Evolutionary conservation across 495 filamentous ascomycete species (phyloP).

Genomic region (Neurospora tetrasperma): DNA sequence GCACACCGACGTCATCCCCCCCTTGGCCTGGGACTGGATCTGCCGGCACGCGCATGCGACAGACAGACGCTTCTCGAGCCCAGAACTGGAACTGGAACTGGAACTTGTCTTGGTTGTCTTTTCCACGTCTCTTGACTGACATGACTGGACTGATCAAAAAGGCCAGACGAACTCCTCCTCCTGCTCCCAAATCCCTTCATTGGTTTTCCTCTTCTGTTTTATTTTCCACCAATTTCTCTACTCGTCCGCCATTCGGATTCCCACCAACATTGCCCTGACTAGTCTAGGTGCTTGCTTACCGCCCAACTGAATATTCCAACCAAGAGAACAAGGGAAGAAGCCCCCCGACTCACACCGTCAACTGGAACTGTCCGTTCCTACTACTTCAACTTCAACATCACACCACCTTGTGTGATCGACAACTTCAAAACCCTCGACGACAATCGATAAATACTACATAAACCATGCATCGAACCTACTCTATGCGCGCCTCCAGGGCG

Average conservation of each 20-base stretch:
- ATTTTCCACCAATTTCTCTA: not conserved
- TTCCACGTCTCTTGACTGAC: not conserved
- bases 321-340: not conserved
- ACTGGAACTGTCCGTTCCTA: not conserved
- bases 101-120: not conserved
- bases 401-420: not conserved
- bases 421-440: not conserved
- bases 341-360: not conserved
- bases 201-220: not conserved
- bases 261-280: not conserved
- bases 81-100: not conserved
- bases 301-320: not conserved
- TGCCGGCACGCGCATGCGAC: not conserved
- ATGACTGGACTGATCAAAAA: not conserved
- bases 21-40: not conserved
- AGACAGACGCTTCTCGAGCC: not conserved
- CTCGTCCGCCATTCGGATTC: not conserved
- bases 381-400: not conserved
- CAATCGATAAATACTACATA: not conserved
- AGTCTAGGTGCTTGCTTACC: not conserved
- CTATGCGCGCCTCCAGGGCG: constrained; percentile 91
- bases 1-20: constrained; percentile 19
- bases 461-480: constrained; percentile 93
- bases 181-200: not conserved
- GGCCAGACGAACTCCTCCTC: not conserved